Evolutionary conservation across 257 asterid species (phyloP).

Genomic region (Rubia yunnanensis): DNA sequence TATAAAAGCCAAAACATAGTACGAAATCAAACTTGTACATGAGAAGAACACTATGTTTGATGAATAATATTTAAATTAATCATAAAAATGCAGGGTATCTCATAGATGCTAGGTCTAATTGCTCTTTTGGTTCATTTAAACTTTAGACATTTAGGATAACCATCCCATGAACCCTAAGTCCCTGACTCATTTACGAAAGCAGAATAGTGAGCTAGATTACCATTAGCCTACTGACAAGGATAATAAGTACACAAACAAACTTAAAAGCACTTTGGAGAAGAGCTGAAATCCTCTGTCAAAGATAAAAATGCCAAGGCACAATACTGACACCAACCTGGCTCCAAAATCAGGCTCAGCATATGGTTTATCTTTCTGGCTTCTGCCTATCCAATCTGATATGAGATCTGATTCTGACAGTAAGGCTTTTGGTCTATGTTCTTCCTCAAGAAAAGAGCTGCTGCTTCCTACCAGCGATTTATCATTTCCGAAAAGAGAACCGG

Average conservation of each 20-base stretch:
- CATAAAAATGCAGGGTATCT: neutral
- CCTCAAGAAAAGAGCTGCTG: constrained; percentile 26
- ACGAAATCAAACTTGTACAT: neutral
- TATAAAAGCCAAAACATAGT: constrained; percentile 2
- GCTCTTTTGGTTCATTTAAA: neutral
- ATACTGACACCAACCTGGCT: constrained; percentile 60
- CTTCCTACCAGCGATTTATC: constrained; percentile 27
- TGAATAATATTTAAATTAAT: neutral
- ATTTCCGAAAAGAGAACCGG: constrained; percentile 27
- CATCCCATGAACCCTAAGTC: neutral
- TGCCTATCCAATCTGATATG: constrained; percentile 84
- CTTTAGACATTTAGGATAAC: neutral
- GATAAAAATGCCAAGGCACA: neutral
- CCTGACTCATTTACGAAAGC: neutral
- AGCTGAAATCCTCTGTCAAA: constrained; percentile 1
- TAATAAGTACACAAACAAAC: neutral
- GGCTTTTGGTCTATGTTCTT: constrained; percentile 35
- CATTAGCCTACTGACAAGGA: neutral
- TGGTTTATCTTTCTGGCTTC: constrained; percentile 31
- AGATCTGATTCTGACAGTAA: constrained; percentile 79
- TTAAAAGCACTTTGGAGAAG: neutral
- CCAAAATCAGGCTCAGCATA: constrained; percentile 85
- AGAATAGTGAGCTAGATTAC: neutral
- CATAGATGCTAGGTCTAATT: neutral
- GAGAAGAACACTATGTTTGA: neutral